Evolutionary conservation across 176 grass and related monocot species (phyloP), one percentile per base, ranked within the genome.

Genomic region (Ensete glaucum): DNA sequence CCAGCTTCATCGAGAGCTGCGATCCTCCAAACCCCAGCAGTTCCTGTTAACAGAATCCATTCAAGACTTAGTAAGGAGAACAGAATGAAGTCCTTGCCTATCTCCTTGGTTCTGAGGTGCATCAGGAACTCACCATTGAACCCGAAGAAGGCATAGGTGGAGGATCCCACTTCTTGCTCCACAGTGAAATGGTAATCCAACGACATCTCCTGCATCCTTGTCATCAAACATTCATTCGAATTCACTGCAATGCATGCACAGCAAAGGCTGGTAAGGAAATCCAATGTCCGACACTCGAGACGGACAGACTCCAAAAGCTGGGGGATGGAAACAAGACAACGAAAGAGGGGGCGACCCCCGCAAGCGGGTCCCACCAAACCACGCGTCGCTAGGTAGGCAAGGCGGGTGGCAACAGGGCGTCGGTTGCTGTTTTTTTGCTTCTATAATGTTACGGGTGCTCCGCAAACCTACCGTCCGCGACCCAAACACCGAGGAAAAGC

Each of bases 171-270:
- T 19, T 69, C 34, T 16, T 69, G 66, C 66, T 69, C 66, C 26
- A 69, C 29, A 1, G 66, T 48, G 66, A 48, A 69, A 16, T 69
- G 66, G 66, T 69, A 69, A 69, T 69, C 25, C 29, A 43, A 27
- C 1, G 66, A 69, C 66, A 69, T 69, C 66, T 69, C 66, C 29
- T 69, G 66, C 66, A 69, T 69, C 66, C 66, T 69, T 43, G 66
- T 69, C 66, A 69, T 43, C 66, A 69, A 50, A 27, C 66, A 69
- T 17, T 69, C 66, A 69, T 69, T 27, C 66, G 66, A 69, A 50
- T 69, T 69, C 66, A 50, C 66, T 69, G 66, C 34, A 43, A 43
- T 43, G 34, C 34, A 43, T 43, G 34, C 34, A 43, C 5, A 43
- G 34, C 34, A 43, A 43, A 43, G 34, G 34, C 34, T 43, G 34